Percentiles rank a stretch among this genome's conserved stretches.
phyloP scores from a whole-genome alignment of 1,284 basidiomycete genomes.

The Malassezia sp. region DNA sequence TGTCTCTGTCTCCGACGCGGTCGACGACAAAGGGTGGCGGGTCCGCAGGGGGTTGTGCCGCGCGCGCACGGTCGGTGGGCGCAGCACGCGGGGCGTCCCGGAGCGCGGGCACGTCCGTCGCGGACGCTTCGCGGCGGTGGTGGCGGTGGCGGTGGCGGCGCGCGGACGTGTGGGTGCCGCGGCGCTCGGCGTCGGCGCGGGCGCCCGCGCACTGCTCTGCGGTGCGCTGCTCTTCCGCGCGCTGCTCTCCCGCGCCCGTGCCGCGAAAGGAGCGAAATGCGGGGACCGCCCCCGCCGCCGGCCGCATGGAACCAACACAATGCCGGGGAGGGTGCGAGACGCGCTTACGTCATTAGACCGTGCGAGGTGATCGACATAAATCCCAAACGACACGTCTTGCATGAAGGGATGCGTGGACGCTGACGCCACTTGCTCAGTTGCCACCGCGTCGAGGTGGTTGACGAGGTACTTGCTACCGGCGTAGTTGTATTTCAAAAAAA shows the following conservation, averaged over 20 bases:
- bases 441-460: conserved; percentile 12
- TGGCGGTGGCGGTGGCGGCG: too few species aligned
- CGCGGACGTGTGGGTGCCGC: too few species aligned
- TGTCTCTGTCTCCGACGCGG: conserved; percentile 1
- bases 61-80: too few species aligned
- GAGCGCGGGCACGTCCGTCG: too few species aligned
- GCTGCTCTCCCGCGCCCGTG: neutral
- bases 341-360: conserved; percentile 1
- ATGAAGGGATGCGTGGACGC: neutral
- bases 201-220: too few species aligned
- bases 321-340: conserved; percentile 1
- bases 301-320: neutral
- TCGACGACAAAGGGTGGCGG: conserved; percentile 11
- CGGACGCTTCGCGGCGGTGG: too few species aligned
- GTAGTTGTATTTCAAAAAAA: neutral
- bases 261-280: conserved; percentile 6
- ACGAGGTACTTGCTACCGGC: neutral
- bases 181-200: too few species aligned
- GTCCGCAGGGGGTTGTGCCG: too few species aligned
- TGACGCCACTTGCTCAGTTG: conserved; percentile 4
- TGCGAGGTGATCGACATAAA: conserved; percentile 11
- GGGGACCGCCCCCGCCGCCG: neutral
- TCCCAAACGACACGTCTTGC: conserved; percentile 5
- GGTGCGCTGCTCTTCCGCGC: too few species aligned
- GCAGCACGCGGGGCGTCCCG: too few species aligned